Evolutionary conservation across 768 basidiomycete species (phyloP), one percentile per base, ranked within the genome.

Genomic region (Rhizopogon roseolus): DNA sequence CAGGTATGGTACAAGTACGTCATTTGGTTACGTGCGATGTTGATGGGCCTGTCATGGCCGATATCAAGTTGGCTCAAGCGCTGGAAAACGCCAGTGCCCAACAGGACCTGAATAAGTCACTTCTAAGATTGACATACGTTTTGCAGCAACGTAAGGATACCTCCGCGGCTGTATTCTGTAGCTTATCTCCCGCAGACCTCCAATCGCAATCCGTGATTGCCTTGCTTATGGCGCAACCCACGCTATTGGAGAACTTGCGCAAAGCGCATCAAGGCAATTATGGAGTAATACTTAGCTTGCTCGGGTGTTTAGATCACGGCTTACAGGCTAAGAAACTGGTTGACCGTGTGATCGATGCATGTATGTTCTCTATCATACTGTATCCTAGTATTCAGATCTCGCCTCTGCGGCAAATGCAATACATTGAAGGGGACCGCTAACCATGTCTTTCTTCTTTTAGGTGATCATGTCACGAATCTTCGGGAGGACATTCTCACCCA

Each of bases 221-320:
- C 56, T 77, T 97, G 16, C 79, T 99, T 3, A 84, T 95, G 68
- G 76, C 81, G 0, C 86, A 93, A 38, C 88, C 94, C 0, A 69
- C 81, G 0, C 72, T 98, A 1, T 73, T 98, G 36, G 93, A 98
- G 52, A 90, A 85, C 62, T 75, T 97, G 13, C 85, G 93, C 43
- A 95, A 88, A 62, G 95, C 95, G 1, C 82, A 96, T 58, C 82
- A 87, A 76, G 97, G 97, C 41, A 93, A 89, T 60, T 99, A 97
- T 65, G 85, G 93, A 48, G 75, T 95, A 40, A 86, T 99, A 39
- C 80, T 98, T 29, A 93, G 92, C 63, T 77, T 99, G 43, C 76
- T 98, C 6, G 95, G 95, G n/a, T 93, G 88, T 60, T 71, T 99
- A 44, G 97, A 98, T 59, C 78, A 88, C 50, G 97, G 97, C 0